Base-by-base conservation (phyloP, 2,329 filamentous ascomycete species). In the Scedosporium minutisporum region DNA sequence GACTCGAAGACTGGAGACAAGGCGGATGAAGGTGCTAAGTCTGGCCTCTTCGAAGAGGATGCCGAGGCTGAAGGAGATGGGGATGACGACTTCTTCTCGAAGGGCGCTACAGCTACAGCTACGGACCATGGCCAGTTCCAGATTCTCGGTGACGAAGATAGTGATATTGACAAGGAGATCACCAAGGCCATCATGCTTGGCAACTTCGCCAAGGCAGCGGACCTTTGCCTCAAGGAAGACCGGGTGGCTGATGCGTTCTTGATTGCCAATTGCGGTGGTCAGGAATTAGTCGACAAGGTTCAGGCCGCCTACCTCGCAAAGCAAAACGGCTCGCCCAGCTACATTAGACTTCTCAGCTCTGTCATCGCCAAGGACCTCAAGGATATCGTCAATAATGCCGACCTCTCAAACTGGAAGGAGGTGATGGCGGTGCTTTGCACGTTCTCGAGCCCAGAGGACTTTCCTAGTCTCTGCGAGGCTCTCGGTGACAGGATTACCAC, bases 331-430 rank as follows among this genome's bases (percentile, higher is more conserved):
- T 87, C 88, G 29, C 93, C 96, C 1, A 97, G 93, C 76, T 99
- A 99, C 71, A 80, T 97, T 63, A 88, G 96, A 53, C 82, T 99
- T 7, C 82, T 99, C 62, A 88, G 90, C 60, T 96, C 93, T 5
- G 91, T 99, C 60, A 93, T 96, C 63, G 87, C 90, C 65, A 97
- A 97, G 80, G 97, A 99, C 71, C 82, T 99, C 1, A 97, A 93
- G 95, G 95, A 99, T 76, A 84, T 97, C 57, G 95, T 97, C 6
- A 91, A 97, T 77, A 99, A 99, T 70, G 95, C 93, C 6, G 90
- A 97, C 70, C 78, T 99, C 57, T 83, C 84, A 61, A 90, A 95
- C 75, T 99, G 95, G 96, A 97, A 96, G 77, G 95, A 97, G 75
- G 88, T 93, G 3, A 96, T 99, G 90, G 93, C 91, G 29, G 90